Evolutionary conservation across 306 rosid species (phyloP).

Genomic region (Sicyos edulis): DNA sequence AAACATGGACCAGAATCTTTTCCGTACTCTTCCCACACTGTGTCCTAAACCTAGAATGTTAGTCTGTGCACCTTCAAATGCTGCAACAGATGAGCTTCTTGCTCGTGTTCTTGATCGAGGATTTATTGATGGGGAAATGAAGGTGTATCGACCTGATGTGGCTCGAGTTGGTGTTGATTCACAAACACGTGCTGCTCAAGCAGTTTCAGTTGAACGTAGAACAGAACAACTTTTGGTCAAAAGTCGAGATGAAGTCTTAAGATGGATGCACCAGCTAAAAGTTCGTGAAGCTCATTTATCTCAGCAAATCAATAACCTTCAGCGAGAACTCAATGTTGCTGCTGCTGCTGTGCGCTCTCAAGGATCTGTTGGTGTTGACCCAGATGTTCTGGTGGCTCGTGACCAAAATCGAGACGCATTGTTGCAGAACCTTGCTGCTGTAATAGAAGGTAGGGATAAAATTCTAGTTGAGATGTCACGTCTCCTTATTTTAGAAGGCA

Average conservation of each 20-base stretch:
- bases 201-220: constrained; percentile 97
- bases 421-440: constrained; percentile 87
- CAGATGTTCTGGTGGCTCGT: constrained; percentile 78
- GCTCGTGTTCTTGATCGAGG: constrained; percentile 97
- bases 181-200: constrained; percentile 99
- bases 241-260: constrained; percentile 68
- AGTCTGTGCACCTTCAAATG: constrained; percentile 98
- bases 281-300: constrained; percentile 68
- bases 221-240: constrained; percentile 90
- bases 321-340: constrained; percentile 81
- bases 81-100: constrained; percentile 99
- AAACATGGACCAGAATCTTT: constrained; percentile 93
- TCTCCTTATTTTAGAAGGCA: constrained; percentile 72
- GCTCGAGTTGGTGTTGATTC: constrained; percentile 98
- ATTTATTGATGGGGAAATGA: constrained; percentile 98
- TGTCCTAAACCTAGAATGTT: constrained; percentile 98
- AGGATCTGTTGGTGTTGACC: constrained; percentile 98
- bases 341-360: constrained; percentile 86
- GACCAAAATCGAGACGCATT: constrained; percentile 83
- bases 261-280: constrained; percentile 93
- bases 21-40: constrained; percentile 83
- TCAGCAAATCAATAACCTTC: constrained; percentile 68
- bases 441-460: constrained; percentile 87
- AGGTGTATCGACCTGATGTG: constrained; percentile 95
- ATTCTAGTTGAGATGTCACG: constrained; percentile 91